Conservation (phyloP, 2,329 filamentous ascomycete genomes). For the Botrytis cinerea region DNA sequence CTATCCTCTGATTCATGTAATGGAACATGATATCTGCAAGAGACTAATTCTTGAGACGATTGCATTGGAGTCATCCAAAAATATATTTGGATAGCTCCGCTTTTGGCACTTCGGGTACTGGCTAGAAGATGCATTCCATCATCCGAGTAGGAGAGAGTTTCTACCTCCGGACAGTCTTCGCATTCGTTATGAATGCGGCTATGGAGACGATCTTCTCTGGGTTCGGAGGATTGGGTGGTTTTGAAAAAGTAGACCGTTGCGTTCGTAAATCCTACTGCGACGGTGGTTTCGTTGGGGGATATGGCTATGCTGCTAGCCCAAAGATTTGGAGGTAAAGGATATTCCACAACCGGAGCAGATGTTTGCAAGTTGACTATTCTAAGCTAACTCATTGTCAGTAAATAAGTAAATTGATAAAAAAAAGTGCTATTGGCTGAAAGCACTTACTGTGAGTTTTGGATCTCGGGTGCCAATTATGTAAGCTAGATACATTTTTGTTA, state of each 20-base stretch:
- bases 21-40: slow-evolving; percentile 45
- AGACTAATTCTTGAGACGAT: slow-evolving; percentile 42
- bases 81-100: slow-evolving; percentile 45
- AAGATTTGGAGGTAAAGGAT: slow-evolving; percentile 44
- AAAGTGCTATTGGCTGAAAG: background rate
- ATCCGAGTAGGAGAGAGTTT: slow-evolving; percentile 46
- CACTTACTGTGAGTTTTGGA: slow-evolving; percentile 46
- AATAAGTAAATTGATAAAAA: background rate
- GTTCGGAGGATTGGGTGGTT: slow-evolving; percentile 41
- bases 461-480: slow-evolving; percentile 47
- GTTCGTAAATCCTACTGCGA: slow-evolving; percentile 47
- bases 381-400: slow-evolving; percentile 38
- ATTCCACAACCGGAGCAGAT: slow-evolving; percentile 42
- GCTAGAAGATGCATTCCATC: slow-evolving; percentile 47
- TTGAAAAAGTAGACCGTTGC: slow-evolving; percentile 47
- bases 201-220: slow-evolving; percentile 45
- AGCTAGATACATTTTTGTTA: slow-evolving; percentile 44
- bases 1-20: slow-evolving; percentile 48
- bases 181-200: slow-evolving; percentile 42
- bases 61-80: slow-evolving; percentile 45
- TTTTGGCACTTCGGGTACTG: slow-evolving; percentile 43
- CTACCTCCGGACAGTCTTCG: slow-evolving; percentile 44
- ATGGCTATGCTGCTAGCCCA: slow-evolving; percentile 47
- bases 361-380: slow-evolving; percentile 45
- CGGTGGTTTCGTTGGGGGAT: slow-evolving; percentile 45